These are phyloP conservation scores for Xylaria sp. DNA, from an alignment of 495 filamentous ascomycete species.

Conservation along the genomic window DNA sequence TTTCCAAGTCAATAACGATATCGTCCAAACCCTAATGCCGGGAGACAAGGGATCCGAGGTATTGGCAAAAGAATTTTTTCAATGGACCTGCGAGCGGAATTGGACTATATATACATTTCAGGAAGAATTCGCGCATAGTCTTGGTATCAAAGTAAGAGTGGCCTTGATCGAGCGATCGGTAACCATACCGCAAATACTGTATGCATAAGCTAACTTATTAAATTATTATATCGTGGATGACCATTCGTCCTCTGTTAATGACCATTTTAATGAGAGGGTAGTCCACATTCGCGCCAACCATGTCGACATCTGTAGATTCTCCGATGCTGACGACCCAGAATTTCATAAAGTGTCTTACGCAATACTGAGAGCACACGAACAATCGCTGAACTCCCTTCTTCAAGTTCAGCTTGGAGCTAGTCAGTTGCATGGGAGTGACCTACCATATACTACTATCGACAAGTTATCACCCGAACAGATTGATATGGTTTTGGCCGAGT, in stretches of 20 bases:
- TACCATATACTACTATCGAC: not conserved
- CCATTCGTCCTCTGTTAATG: constrained; percentile 41
- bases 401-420: not conserved
- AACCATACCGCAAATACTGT: too few relatives aligned
- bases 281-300: constrained; percentile 46
- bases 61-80: constrained; percentile 42
- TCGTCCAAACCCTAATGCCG: constrained; percentile 40
- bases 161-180: not conserved
- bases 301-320: constrained; percentile 53
- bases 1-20: constrained; percentile 34
- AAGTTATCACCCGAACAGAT: not conserved
- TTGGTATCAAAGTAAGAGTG: constrained; percentile 37
- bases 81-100: constrained; percentile 33
- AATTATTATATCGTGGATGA: constrained; percentile 46
- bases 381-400: not conserved
- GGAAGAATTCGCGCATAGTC: constrained; percentile 36
- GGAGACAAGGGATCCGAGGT: constrained; percentile 41
- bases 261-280: constrained; percentile 33
- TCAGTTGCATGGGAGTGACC: not conserved
- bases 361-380: not conserved
- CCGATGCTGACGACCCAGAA: constrained; percentile 40
- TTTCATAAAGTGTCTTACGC: constrained; percentile 37
- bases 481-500: not conserved
- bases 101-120: constrained; percentile 50
- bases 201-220: not conserved